Evolutionary conservation across 495 filamentous ascomycete species (phyloP).

Genomic region (Elaphomyces granulatus): DNA sequence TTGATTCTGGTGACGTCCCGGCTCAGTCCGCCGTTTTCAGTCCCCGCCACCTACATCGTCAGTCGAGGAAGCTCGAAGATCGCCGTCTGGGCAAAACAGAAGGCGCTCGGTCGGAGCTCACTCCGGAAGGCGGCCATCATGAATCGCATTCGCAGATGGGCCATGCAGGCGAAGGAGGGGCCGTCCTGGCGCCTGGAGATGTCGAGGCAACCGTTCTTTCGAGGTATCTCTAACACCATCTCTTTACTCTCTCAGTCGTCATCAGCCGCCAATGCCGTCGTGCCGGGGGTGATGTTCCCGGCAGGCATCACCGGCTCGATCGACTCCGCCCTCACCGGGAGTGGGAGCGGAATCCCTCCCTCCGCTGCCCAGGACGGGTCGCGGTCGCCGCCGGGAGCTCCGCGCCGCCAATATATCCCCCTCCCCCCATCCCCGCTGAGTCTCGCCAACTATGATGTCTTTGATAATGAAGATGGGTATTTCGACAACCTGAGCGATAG

Average conservation of each 20-base stretch:
- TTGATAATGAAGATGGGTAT: conserved; percentile 29
- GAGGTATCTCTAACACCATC: neutral
- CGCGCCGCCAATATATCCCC: conserved; percentile 11
- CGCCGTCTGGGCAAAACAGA: conserved; percentile 38
- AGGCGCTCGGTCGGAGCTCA: conserved; percentile 20
- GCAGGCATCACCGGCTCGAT: neutral
- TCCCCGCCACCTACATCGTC: conserved; percentile 52
- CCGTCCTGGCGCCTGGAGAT: neutral
- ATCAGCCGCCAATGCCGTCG: neutral
- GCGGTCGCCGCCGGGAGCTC: conserved; percentile 5
- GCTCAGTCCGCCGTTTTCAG: conserved; percentile 51
- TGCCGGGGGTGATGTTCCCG: neutral
- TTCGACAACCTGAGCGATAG: conserved; percentile 14
- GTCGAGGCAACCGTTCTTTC: neutral
- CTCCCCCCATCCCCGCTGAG: conserved; percentile 27
- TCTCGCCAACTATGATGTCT: conserved; percentile 33
- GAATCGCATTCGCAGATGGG: conserved; percentile 28
- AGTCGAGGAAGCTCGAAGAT: conserved; percentile 42
- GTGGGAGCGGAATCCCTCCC: neutral
- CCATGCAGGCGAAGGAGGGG: neutral
- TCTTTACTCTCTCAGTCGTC: neutral
- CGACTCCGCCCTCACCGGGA: neutral
- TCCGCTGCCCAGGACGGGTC: neutral
- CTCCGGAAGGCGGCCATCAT: conserved; percentile 43
- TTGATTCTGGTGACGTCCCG: conserved; percentile 51